phyloP scores from a whole-genome alignment of 176 grass and related monocot species.

The Oryza punctata region DNA sequence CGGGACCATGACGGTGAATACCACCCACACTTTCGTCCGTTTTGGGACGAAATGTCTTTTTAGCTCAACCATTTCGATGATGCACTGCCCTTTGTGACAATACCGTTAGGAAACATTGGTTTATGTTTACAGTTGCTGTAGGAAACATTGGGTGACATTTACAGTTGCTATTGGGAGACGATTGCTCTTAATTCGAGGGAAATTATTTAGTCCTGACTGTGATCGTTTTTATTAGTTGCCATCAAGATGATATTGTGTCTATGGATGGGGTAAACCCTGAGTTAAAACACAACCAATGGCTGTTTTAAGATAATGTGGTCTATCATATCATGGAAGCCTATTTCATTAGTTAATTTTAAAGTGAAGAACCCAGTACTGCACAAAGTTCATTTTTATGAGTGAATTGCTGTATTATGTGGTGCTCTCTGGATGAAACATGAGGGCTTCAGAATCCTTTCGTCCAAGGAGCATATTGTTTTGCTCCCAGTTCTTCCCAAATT shows the following conservation, averaged over 20 bases:
- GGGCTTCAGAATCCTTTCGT: not conserved
- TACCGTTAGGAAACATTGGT: not conserved
- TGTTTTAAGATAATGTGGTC: conserved; percentile 12
- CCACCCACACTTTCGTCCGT: not conserved
- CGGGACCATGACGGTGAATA: conserved; percentile 72
- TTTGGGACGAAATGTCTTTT: conserved; percentile 6
- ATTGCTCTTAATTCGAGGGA: not conserved
- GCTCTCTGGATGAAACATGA: conserved; percentile 26
- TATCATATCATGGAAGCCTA: not conserved
- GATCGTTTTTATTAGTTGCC: not conserved
- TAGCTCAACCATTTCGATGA: not conserved
- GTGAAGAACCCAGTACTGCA: not conserved
- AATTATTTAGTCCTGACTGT: not conserved
- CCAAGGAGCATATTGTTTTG: not conserved
- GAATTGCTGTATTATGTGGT: not conserved
- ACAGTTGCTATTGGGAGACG: not conserved
- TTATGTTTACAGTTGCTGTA: not conserved
- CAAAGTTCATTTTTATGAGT: not conserved
- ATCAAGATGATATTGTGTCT: not conserved
- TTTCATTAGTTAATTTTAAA: not conserved
- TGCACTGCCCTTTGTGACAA: not conserved
- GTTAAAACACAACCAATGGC: not conserved
- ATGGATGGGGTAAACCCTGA: not conserved
- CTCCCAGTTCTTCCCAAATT: not conserved
- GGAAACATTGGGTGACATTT: not conserved